Conservation (phyloP, 768 basidiomycete genomes). For the Crepidotus variabilis region DNA sequence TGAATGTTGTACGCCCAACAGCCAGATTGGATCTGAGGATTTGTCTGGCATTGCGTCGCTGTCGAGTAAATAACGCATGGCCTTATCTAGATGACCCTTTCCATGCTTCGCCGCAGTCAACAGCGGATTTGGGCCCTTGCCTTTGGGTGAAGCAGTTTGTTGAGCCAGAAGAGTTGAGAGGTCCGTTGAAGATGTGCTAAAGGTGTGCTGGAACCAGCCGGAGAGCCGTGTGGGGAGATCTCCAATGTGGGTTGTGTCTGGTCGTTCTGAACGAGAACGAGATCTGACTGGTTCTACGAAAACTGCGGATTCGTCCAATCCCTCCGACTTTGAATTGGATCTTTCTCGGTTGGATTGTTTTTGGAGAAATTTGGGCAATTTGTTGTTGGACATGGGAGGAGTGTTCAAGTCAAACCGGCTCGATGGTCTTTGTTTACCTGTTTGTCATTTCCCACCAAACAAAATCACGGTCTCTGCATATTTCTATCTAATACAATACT, state of each 20-base stretch:
- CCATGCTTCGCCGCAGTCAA: conserved; percentile 70
- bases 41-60: conserved; percentile 83
- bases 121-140: conserved; percentile 37
- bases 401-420: neutral
- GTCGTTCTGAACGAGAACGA: conserved; percentile 28
- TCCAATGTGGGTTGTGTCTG: conserved; percentile 47
- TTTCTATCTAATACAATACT: conserved; percentile 55
- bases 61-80: conserved; percentile 88
- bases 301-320: neutral
- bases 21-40: conserved; percentile 82
- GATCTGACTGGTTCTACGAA: conserved; percentile 9
- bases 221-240: conserved; percentile 75
- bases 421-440: neutral
- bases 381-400: conserved; percentile 28
- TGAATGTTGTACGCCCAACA: conserved; percentile 79
- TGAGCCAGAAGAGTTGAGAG: conserved; percentile 56
- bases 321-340: conserved; percentile 36
- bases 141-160: conserved; percentile 25
- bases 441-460: neutral
- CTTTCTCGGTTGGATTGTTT: conserved; percentile 57
- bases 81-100: conserved; percentile 76
- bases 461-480: neutral
- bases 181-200: conserved; percentile 69
- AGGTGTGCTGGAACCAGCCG: conserved; percentile 80
- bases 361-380: conserved; percentile 66